Conservation (phyloP, 2,329 filamentous ascomycete genomes). For the Drechslera avenae region DNA sequence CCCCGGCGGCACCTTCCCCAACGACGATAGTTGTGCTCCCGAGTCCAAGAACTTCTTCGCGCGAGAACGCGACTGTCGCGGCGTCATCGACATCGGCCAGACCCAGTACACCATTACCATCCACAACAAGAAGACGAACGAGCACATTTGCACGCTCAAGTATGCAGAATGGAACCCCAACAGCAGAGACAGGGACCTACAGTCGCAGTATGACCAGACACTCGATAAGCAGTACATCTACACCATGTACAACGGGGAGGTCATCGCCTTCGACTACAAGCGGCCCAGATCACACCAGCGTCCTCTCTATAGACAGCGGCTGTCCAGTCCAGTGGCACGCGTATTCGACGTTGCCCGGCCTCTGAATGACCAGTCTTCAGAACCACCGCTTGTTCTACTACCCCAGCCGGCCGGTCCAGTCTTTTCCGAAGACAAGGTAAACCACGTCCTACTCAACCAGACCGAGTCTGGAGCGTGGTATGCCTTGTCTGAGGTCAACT, state of each 20-base stretch:
- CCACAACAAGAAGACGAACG: slow-evolving; percentile 72
- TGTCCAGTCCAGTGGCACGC: slow-evolving; percentile 78
- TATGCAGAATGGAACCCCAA: slow-evolving; percentile 97
- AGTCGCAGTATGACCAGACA: slow-evolving; percentile 77
- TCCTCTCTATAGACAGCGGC: slow-evolving; percentile 59
- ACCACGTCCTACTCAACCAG: slow-evolving; percentile 77
- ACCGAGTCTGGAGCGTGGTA: slow-evolving; percentile 91
- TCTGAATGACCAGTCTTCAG: slow-evolving; percentile 66
- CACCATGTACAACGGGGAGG: slow-evolving; percentile 79
- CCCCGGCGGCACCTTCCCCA: slow-evolving; percentile 69
- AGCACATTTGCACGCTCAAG: slow-evolving; percentile 83
- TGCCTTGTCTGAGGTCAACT: slow-evolving; percentile 83
- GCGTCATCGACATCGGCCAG: slow-evolving; percentile 78
- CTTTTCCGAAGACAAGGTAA: slow-evolving; percentile 47
- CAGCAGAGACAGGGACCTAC: slow-evolving; percentile 84
- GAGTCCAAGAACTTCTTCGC: slow-evolving; percentile 56
- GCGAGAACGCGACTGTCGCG: slow-evolving; percentile 68
- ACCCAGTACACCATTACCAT: slow-evolving; percentile 91
- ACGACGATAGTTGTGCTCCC: slow-evolving; percentile 77
- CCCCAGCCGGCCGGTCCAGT: slow-evolving; percentile 78
- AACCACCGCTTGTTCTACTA: slow-evolving; percentile 79
- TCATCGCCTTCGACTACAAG: slow-evolving; percentile 78
- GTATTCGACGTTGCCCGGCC: slow-evolving; percentile 88
- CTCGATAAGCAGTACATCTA: slow-evolving; percentile 91
- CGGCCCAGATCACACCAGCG: slow-evolving; percentile 43